Evolutionary conservation across 495 filamentous ascomycete species (phyloP).

Genomic region (Coniosporium apollinis): DNA sequence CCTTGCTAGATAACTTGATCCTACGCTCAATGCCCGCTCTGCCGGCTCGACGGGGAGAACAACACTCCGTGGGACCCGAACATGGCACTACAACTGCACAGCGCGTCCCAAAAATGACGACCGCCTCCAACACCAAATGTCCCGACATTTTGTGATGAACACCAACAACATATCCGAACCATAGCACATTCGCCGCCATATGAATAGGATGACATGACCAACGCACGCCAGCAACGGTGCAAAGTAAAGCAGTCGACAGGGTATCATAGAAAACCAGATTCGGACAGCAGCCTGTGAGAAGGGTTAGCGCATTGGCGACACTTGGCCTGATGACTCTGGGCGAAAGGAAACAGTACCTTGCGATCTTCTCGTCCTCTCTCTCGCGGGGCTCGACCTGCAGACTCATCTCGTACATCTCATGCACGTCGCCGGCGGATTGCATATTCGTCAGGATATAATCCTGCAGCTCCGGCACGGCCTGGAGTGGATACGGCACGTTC

Average conservation of each 20-base stretch:
- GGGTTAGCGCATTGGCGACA: constrained; percentile 1
- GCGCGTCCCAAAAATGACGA: not conserved
- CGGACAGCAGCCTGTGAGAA: constrained; percentile 47
- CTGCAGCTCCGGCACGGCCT: constrained; percentile 79
- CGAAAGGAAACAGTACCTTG: no score
- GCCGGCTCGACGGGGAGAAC: no score
- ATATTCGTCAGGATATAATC: constrained; percentile 95
- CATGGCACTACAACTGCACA: not conserved
- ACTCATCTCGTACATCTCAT: constrained; percentile 97
- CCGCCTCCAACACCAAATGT: not conserved
- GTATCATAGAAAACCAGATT: constrained; percentile 55
- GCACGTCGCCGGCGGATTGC: constrained; percentile 82
- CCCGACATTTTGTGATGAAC: no score
- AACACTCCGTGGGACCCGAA: not conserved
- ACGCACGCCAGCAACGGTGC: no score
- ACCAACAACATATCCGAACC: no score
- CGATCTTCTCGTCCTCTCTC: constrained; percentile 88
- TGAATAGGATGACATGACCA: no score
- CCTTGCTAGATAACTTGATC: no score
- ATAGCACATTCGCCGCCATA: no score
- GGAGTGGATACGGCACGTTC: constrained; percentile 81
- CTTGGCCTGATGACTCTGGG: constrained; percentile 1
- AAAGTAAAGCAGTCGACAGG: no score
- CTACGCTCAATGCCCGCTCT: no score
- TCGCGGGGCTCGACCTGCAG: constrained; percentile 85